A percentile compares a stretch with the other conserved stretches of the same genome.
phyloP scores from a whole-genome alignment of 2,329 filamentous ascomycete species.

The Metarhizium sp. region DNA sequence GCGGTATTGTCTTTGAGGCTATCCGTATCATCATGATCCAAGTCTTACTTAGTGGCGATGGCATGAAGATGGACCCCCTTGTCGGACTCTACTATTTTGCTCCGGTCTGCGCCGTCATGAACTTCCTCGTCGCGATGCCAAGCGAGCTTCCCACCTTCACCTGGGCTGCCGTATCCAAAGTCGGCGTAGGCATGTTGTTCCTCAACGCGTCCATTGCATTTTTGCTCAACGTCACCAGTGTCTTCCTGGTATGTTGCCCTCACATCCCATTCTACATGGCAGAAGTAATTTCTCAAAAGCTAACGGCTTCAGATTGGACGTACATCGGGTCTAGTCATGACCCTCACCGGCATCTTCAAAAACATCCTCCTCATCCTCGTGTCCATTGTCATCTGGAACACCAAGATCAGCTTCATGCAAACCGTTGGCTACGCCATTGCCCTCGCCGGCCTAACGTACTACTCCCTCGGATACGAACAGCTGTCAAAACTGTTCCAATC shows the following conservation, averaged over 20 bases:
- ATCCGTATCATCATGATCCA: conserved; percentile 79
- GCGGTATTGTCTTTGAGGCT: conserved; percentile 72
- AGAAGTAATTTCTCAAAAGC: conserved; percentile 6
- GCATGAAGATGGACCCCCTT: conserved; percentile 79
- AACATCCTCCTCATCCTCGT: conserved; percentile 73
- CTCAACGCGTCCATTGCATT: conserved; percentile 74
- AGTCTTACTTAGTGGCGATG: conserved; percentile 64
- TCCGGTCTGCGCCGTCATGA: conserved; percentile 75
- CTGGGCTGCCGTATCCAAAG: conserved; percentile 52
- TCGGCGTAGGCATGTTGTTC: conserved; percentile 57
- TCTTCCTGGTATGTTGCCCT: conserved; percentile 67
- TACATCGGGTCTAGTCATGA: conserved; percentile 78
- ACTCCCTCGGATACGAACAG: conserved; percentile 33
- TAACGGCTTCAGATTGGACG: conserved; percentile 59
- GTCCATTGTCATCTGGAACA: conserved; percentile 71
- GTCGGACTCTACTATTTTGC: conserved; percentile 88
- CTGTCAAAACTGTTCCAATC: conserved; percentile 15
- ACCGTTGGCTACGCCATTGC: conserved; percentile 71
- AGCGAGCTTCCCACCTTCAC: conserved; percentile 60
- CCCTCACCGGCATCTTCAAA: conserved; percentile 78
- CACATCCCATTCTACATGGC: background rate
- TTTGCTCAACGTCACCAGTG: conserved; percentile 71
- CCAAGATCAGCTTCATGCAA: conserved; percentile 61
- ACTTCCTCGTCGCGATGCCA: conserved; percentile 59
- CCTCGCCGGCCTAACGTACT: conserved; percentile 38